Evolutionary conservation across 2,329 filamentous ascomycete species (phyloP).

Genomic region (Keithomyces neogunnii): DNA sequence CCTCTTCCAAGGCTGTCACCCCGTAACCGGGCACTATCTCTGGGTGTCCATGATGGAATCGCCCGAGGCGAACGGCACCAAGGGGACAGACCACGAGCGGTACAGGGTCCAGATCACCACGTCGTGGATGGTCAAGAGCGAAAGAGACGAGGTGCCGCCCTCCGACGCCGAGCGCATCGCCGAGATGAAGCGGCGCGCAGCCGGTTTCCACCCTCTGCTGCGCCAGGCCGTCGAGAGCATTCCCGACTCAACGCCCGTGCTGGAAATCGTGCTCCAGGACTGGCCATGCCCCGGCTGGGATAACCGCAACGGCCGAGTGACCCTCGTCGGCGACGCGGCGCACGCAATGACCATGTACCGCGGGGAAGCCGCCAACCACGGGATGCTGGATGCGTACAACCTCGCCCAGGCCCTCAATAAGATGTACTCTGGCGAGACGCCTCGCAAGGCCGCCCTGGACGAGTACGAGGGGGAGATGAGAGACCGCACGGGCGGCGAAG

Average conservation of each 20-base stretch:
- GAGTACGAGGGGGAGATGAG: conserved; percentile 23
- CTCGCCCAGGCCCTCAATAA: conserved; percentile 16
- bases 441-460: conserved; percentile 12
- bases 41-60: conserved; percentile 40
- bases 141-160: conserved; percentile 25
- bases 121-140: conserved; percentile 33
- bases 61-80: conserved; percentile 26
- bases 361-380: conserved; percentile 31
- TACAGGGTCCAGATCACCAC: conserved; percentile 37
- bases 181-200: conserved; percentile 30
- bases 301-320: conserved; percentile 32
- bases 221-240: conserved; percentile 32
- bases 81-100: conserved; percentile 19
- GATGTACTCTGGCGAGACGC: conserved; percentile 8
- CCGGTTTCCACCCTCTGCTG: conserved; percentile 28
- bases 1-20: conserved; percentile 46
- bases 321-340: conserved; percentile 44
- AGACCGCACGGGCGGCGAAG: conserved; percentile 13
- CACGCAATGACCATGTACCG: conserved; percentile 52
- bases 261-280: conserved; percentile 27
- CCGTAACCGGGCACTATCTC: conserved; percentile 38
- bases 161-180: conserved; percentile 22
- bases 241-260: conserved; percentile 28
- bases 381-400: conserved; percentile 28
- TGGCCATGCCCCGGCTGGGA: conserved; percentile 31